Conservation (phyloP, 2,329 filamentous ascomycete genomes). For the Alternaria viburni region DNA sequence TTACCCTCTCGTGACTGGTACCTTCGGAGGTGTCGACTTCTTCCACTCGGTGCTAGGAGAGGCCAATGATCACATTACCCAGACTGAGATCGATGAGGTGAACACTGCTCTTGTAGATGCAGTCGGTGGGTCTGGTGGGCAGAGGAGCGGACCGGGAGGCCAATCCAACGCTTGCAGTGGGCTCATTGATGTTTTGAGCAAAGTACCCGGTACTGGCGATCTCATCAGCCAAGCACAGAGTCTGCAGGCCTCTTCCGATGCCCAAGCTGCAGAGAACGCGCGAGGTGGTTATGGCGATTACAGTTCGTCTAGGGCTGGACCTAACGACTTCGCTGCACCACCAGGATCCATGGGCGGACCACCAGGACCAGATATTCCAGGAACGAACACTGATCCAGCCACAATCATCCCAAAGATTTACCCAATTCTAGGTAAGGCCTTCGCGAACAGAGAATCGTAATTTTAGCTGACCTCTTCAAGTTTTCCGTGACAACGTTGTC, state of each 20-base stretch:
- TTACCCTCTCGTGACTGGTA: conserved; percentile 61
- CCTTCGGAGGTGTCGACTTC: conserved; percentile 61
- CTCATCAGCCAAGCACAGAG: conserved; percentile 55
- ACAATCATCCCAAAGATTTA: conserved; percentile 73
- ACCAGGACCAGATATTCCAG: conserved; percentile 66
- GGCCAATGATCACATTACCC: conserved; percentile 57
- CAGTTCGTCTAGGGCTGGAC: conserved; percentile 46
- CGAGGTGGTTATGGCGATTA: conserved; percentile 48
- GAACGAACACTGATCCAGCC: conserved; percentile 75
- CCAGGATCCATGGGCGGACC: conserved; percentile 54
- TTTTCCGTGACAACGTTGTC: conserved; percentile 93
- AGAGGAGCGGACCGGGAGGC: conserved; percentile 37
- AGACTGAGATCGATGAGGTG: conserved; percentile 56
- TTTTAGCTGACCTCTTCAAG: conserved; percentile 25
- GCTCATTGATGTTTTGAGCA: conserved; percentile 73
- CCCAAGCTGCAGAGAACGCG: conserved; percentile 55
- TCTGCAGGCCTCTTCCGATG: conserved; percentile 56
- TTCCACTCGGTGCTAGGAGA: conserved; percentile 59
- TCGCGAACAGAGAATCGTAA: neutral
- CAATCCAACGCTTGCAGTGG: conserved; percentile 41
- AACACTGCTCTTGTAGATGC: conserved; percentile 54
- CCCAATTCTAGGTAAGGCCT: conserved; percentile 69
- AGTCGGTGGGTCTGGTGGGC: conserved; percentile 26
- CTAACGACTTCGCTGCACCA: conserved; percentile 48
- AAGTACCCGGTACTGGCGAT: conserved; percentile 68